Base-by-base conservation (phyloP, 345 rosid genomes). In the Noccaea caerulescens region DNA sequence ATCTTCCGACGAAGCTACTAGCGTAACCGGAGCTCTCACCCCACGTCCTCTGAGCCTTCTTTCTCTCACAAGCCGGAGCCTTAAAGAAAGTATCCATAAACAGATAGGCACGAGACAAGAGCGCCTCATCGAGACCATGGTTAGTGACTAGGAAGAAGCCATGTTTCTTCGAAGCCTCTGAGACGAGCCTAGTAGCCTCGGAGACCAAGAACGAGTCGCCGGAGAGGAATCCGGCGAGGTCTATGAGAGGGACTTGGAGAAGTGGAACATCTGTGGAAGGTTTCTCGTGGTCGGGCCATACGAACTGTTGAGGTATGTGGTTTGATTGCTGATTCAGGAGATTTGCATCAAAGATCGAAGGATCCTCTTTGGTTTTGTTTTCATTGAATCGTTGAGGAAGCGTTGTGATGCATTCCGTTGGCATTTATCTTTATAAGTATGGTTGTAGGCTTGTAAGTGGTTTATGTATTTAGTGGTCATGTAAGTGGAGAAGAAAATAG, bases 271-370 rank as follows among this genome's bases (percentile, higher is more conserved):
- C 61, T 6, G 43, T 47, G 55, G 81, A 30, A 4, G 97, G 91
- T 72, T 82, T 87, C 51, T 93, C 98, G 12, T 87, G 67, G 72
- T 88, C 94, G 0, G 97, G 97, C 98, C 98, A 93, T 12, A 91
- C 51, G 82, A 91, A 93, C 77, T 89, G 82, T 39, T 79, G 75
- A 14, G 97, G 97, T 74, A 93, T 83, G 75, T 60, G 50, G 63
- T 60, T 75, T 27, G 83, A 10, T 53, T 85, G 81, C 55, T 69
- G 63, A 6, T 80, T 79, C 3, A 90, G 72, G 6, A 80, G 13
- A 0, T 82, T 63, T 27, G 93, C 85, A 39, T 88, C 93, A 20
- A 93, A 93, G 56, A 84, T 85, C 2, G 80, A 61, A 58, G 64
- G 42, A 52, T 52, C 39, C 12, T 61, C 73, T 34, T 53, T 68